Evolutionary conservation across 1,139 yeast species (phyloP), one percentile per base, ranked within the genome.

Genomic region (Blastobotrys aristatus): DNA sequence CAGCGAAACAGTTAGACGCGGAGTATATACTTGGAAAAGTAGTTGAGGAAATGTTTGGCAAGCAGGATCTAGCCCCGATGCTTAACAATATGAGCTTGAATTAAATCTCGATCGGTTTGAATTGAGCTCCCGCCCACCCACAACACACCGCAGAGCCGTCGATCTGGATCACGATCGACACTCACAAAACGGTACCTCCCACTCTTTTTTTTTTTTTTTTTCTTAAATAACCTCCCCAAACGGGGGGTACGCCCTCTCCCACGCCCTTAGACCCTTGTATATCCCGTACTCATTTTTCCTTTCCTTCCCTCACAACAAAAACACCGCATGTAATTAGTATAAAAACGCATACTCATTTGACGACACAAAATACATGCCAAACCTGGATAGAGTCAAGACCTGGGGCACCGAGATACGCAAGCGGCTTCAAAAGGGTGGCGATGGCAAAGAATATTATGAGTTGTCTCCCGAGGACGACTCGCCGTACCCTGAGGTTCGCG

Each of bases 401-500:
- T 40, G 43, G 43, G 17, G 43, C 3, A 20, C 43, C n/a, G 21
- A 4, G 16, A 20, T 30, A 3, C 26, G 30, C 21, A 40, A 40
- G 14, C 16, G 10, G 27, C 3, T n/a, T 5, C n/a, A n/a, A 14
- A 40, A 30, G 16, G 29, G 13, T 14, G 43, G 27, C 6, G 37
- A 24, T 7, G 50, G 45, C 31, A 46, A 45, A 2, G 59, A 50
- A n/a, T 57, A 56, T 40, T 47, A 57, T 72, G 79, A 43, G 73
- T 71, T 50, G 75, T 71, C 57, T 74, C 58, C 62, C 1, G 57
- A 57, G 35, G 64, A 77, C 57, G 82, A 81, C 59, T 78, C 84
- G 20, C 82, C 84, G 10, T 79, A 78, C 60, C 80, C 85, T 0
- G 87, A 82, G 60, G 88, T 82, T 36, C 72, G 87, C 59, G 84